phyloP scores from a whole-genome alignment of 768 basidiomycete genomes.

The Melanogaster broomeanus region DNA sequence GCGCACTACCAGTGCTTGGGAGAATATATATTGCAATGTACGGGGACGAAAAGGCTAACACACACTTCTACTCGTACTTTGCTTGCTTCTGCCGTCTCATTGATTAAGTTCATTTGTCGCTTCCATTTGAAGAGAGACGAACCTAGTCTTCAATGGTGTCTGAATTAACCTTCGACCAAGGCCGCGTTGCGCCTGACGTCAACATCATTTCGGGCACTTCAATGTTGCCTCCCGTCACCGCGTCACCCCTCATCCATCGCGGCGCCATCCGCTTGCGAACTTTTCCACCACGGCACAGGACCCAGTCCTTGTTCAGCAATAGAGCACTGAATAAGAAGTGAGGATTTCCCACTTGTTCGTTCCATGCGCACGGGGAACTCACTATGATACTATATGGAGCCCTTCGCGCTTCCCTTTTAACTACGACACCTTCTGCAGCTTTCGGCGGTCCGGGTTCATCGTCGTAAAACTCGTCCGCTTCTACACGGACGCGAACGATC shows the following conservation, averaged over 20 bases:
- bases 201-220: too few species aligned
- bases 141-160: too few species aligned
- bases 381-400: slow-evolving; percentile 76
- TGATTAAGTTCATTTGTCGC: too few species aligned
- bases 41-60: too few species aligned
- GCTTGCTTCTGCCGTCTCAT: too few species aligned
- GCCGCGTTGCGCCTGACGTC: too few species aligned
- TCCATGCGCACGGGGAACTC: slow-evolving; percentile 23
- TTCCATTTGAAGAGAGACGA: too few species aligned
- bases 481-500: slow-evolving; percentile 74
- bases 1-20: too few species aligned
- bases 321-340: slow-evolving; percentile 58
- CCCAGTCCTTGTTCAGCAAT: slow-evolving; percentile 84
- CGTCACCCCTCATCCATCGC: slow-evolving; percentile 41
- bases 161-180: too few species aligned
- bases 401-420: slow-evolving; percentile 47
- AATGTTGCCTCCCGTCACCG: too few species aligned
- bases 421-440: slow-evolving; percentile 65
- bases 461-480: slow-evolving; percentile 82
- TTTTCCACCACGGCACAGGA: slow-evolving; percentile 75
- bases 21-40: too few species aligned
- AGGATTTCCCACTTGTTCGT: not conserved
- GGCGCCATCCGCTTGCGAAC: slow-evolving; percentile 43
- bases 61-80: too few species aligned
- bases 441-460: slow-evolving; percentile 86